Conservation (phyloP, 768 basidiomycete species). For the Mycena albidolilacea region DNA sequence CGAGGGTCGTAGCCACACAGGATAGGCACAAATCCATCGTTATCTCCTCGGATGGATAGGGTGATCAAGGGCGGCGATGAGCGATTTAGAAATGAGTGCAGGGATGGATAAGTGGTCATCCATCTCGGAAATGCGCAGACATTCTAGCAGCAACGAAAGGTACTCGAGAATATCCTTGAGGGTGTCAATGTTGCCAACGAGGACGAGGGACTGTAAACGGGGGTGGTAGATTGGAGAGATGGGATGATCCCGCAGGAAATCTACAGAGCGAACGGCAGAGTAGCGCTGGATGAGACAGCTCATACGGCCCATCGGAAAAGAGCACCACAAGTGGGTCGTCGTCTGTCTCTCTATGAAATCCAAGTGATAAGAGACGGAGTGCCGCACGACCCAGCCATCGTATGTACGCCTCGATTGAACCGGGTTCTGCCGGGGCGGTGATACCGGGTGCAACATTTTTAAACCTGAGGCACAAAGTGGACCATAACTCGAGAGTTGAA, state of each 20-base stretch:
- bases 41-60: not conserved
- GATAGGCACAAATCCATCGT: not conserved
- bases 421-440: not conserved
- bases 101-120: not conserved
- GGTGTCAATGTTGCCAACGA: not conserved
- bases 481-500: constrained; percentile 5
- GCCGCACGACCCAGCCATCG: not conserved
- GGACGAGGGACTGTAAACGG: constrained; percentile 2
- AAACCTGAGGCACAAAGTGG: not conserved
- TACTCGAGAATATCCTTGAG: constrained; percentile 12
- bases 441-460: not conserved
- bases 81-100: not conserved
- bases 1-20: not conserved
- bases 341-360: not conserved
- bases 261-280: not conserved
- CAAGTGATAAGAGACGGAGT: not conserved
- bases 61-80: constrained; percentile 3
- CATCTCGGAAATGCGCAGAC: constrained; percentile 1
- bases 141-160: constrained; percentile 4
- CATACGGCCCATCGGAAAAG: not conserved
- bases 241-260: not conserved
- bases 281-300: not conserved
- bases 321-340: not conserved
- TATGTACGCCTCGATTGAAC: not conserved
- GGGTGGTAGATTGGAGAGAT: not conserved